Evolutionary conservation across 768 basidiomycete species (phyloP).

Genomic region (Pulveroboletus ravenelii): DNA sequence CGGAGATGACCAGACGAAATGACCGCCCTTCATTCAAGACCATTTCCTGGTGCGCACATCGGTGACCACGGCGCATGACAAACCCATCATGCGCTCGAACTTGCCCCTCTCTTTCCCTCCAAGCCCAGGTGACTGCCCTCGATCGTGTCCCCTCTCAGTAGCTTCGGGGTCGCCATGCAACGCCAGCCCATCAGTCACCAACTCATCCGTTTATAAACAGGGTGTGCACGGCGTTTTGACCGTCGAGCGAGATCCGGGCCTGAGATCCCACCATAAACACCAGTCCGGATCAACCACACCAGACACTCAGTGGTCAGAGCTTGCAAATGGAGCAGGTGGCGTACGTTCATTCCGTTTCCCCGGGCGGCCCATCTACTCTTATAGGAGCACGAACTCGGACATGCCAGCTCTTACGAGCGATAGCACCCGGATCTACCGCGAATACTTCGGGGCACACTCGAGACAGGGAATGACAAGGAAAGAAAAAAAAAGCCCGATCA

Average conservation of each 20-base stretch:
- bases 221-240: constrained; percentile 8
- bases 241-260: not conserved
- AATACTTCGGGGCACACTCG: constrained; percentile 15
- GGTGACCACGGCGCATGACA: constrained; percentile 9
- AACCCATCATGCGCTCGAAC: too few relatives aligned
- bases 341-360: constrained; percentile 1
- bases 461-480: constrained; percentile 6
- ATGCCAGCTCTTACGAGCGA: not conserved
- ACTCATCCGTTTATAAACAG: too few relatives aligned
- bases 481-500: constrained; percentile 13
- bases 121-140: too few relatives aligned
- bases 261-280: not conserved
- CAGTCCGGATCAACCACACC: too few relatives aligned
- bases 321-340: not conserved
- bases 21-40: too few relatives aligned
- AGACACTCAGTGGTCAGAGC: too few relatives aligned
- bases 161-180: constrained; percentile 23
- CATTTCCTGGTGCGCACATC: not conserved
- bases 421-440: constrained; percentile 15
- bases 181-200: too few relatives aligned
- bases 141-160: constrained; percentile 6
- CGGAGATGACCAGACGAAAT: not conserved
- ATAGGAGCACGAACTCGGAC: not conserved
- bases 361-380: not conserved
- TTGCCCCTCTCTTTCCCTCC: too few relatives aligned